phyloP scores from a whole-genome alignment of 345 rosid genomes.

The Syzygium aromaticum region DNA sequence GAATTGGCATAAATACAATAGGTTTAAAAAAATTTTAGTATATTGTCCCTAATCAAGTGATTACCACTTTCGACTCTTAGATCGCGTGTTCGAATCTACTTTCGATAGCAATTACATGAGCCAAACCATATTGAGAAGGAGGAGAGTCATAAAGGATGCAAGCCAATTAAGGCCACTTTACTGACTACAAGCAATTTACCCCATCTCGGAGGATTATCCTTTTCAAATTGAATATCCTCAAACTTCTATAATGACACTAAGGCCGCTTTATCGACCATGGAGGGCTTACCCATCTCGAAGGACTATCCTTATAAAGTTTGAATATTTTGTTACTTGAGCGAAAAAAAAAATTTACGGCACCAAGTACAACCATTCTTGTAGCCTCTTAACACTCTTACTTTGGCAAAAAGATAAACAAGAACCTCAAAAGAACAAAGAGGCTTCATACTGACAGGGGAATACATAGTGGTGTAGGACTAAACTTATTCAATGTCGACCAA shows the following conservation, averaged over 20 bases:
- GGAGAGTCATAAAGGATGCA: not conserved
- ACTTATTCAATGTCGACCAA: not conserved
- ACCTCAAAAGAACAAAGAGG: too few species aligned
- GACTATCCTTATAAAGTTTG: not conserved
- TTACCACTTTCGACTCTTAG: not conserved
- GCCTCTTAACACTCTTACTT: too few species aligned
- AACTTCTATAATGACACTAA: not conserved
- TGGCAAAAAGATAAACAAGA: too few species aligned
- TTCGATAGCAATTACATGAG: not conserved
- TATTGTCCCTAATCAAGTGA: not conserved
- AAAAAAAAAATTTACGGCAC: too few species aligned
- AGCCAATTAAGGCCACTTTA: not conserved
- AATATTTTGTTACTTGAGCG: too few species aligned
- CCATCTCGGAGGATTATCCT: too few species aligned
- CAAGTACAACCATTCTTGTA: too few species aligned
- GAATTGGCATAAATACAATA: too few species aligned
- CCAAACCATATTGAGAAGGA: not conserved
- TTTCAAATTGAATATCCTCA: not conserved
- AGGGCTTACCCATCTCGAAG: not conserved
- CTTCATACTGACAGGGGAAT: not conserved
- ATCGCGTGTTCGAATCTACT: not conserved
- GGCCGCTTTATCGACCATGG: not conserved
- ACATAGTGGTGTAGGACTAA: too few species aligned
- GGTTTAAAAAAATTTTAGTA: too few species aligned
- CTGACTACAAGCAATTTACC: not conserved